Percentiles rank a stretch among this genome's conserved stretches.
Conservation (phyloP, 2,329 filamentous ascomycete species). For the Furcasterigmium sp. region DNA sequence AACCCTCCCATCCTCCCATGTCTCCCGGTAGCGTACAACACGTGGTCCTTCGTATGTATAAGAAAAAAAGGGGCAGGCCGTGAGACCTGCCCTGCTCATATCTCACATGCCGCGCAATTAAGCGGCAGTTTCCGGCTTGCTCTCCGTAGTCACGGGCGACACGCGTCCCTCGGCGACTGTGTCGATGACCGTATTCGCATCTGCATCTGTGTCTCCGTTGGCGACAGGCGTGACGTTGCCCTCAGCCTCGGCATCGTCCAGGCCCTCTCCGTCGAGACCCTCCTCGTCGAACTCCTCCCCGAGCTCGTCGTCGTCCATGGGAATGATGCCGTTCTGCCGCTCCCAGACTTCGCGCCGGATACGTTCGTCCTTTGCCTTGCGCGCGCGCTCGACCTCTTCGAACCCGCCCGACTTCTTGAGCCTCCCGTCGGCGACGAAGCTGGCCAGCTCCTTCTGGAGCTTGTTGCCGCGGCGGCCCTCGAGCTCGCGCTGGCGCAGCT, state of each 20-base stretch:
- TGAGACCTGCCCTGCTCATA: too few relatives aligned
- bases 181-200: too few relatives aligned
- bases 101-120: not conserved
- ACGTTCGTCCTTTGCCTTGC: slow-evolving; percentile 80
- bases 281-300: slow-evolving; percentile 9
- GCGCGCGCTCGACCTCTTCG: slow-evolving; percentile 83
- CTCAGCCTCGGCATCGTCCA: not conserved
- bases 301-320: slow-evolving; percentile 26
- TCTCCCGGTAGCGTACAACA: too few relatives aligned
- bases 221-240: not conserved
- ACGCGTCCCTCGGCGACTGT: too few relatives aligned
- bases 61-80: too few relatives aligned
- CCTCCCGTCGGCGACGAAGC: slow-evolving; percentile 83
- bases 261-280: not conserved
- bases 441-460: slow-evolving; percentile 78
- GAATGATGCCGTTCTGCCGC: slow-evolving; percentile 52
- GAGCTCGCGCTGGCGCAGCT: slow-evolving; percentile 82
- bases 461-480: slow-evolving; percentile 68
- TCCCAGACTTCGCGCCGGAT: slow-evolving; percentile 77
- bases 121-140: not conserved
- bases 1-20: too few relatives aligned
- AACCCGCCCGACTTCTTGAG: slow-evolving; percentile 95
- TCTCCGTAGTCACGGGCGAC: not conserved
- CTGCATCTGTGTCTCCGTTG: not conserved
- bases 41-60: too few relatives aligned